A percentile compares a stretch with the other conserved stretches of the same genome.
Evolutionary conservation across 2,329 filamentous ascomycete genomes (phyloP).

Genomic region (Simplicillium aogashimaense): DNA sequence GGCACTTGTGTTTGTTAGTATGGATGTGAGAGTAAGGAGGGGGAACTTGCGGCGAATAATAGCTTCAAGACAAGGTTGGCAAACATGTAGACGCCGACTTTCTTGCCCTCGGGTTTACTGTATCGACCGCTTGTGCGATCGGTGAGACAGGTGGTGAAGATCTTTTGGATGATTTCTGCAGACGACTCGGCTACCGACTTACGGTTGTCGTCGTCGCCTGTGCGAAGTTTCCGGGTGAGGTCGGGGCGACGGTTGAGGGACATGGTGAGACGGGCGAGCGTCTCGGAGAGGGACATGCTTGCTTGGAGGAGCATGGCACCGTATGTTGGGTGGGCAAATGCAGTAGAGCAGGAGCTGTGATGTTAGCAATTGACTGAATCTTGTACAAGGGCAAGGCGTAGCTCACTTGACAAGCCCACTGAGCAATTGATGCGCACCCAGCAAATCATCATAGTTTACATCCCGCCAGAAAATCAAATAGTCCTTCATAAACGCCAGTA

Average conservation of each 20-base stretch:
- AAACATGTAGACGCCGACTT: slow-evolving; percentile 81
- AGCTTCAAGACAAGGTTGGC: slow-evolving; percentile 86
- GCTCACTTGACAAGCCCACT: slow-evolving; percentile 66
- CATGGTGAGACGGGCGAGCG: slow-evolving; percentile 75
- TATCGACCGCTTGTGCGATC: slow-evolving; percentile 61
- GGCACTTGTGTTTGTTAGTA: slow-evolving; percentile 41
- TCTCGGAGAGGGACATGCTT: slow-evolving; percentile 70
- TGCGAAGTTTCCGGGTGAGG: slow-evolving; percentile 56
- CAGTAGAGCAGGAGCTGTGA: slow-evolving; percentile 67
- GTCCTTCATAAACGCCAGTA: slow-evolving; percentile 69
- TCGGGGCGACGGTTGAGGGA: slow-evolving; percentile 73
- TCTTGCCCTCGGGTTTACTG: slow-evolving; percentile 70
- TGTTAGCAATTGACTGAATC: neutral
- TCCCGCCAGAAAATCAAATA: slow-evolving; percentile 77
- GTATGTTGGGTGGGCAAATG: slow-evolving; percentile 68
- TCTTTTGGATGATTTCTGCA: slow-evolving; percentile 80
- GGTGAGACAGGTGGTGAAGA: slow-evolving; percentile 82
- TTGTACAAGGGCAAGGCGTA: neutral
- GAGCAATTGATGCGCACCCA: slow-evolving; percentile 66
- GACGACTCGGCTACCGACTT: slow-evolving; percentile 78
- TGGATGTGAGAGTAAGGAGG: neutral
- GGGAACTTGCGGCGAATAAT: slow-evolving; percentile 60
- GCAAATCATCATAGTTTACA: slow-evolving; percentile 64
- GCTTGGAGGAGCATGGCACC: slow-evolving; percentile 77
- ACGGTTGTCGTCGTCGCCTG: slow-evolving; percentile 56